phyloP scores from a whole-genome alignment of 805 yeast species.

The Yarrowia phangngaensis region DNA sequence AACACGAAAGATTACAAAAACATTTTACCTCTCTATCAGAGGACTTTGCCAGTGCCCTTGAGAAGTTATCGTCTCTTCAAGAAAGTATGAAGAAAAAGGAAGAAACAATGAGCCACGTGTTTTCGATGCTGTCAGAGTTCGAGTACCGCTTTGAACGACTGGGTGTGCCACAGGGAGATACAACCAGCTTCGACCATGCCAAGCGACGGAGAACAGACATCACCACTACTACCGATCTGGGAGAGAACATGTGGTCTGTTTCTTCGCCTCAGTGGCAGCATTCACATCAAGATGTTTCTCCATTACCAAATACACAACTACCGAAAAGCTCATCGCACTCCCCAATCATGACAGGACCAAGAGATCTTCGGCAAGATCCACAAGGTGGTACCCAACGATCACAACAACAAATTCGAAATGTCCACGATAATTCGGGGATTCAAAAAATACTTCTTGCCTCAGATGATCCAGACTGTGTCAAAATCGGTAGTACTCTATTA shows the following conservation, averaged over 20 bases:
- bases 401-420: background rate
- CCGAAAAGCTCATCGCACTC: no score
- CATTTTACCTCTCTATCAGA: constrained; percentile 22
- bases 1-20: constrained; percentile 21
- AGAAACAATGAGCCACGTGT: constrained; percentile 26
- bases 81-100: constrained; percentile 26
- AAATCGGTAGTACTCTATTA: constrained; percentile 75
- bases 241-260: constrained; percentile 9
- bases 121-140: constrained; percentile 22
- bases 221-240: background rate
- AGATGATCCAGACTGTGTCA: constrained; percentile 62
- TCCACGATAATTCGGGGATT: constrained; percentile 6
- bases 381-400: background rate
- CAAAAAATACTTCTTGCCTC: constrained; percentile 49
- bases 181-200: constrained; percentile 9
- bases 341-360: background rate
- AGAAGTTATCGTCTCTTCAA: constrained; percentile 6
- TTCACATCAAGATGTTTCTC: no score
- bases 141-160: constrained; percentile 22
- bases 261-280: background rate
- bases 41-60: constrained; percentile 15
- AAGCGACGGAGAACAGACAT: constrained; percentile 4
- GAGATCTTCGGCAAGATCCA: background rate
- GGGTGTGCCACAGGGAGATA: constrained; percentile 14
- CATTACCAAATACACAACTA: no score